Percentiles rank a stretch among this genome's conserved stretches.
phyloP scores from a whole-genome alignment of 805 yeast genomes.

The Wickerhamomyces queroliae region DNA sequence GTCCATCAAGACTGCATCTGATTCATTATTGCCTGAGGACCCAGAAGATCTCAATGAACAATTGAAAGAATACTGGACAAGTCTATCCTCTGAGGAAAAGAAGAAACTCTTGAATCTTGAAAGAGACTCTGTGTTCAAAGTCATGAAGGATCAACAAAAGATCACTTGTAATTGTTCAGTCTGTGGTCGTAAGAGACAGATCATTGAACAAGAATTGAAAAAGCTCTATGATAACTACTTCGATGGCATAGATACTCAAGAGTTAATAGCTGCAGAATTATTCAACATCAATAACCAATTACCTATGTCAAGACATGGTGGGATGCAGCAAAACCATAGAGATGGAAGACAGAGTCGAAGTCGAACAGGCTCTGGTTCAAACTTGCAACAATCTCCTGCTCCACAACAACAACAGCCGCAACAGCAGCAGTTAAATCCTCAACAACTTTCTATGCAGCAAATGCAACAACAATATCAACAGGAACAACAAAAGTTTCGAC shows the following conservation, averaged over 20 bases:
- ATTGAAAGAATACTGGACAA: slow-evolving; percentile 51
- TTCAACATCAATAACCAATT: neutral
- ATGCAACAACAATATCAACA: neutral
- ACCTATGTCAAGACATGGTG: neutral
- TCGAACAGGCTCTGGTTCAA: neutral
- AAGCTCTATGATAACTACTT: slow-evolving; percentile 65
- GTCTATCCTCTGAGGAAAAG: slow-evolving; percentile 54
- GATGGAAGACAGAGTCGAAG: neutral
- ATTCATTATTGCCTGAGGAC: slow-evolving; percentile 10
- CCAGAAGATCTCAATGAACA: slow-evolving; percentile 15
- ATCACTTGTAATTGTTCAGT: slow-evolving; percentile 63
- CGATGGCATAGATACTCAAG: slow-evolving; percentile 25
- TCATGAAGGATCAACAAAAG: slow-evolving; percentile 55
- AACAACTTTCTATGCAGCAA: neutral
- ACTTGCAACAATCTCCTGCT: neutral
- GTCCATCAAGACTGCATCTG: slow-evolving; percentile 3
- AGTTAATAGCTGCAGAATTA: slow-evolving; percentile 1
- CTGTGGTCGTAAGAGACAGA: slow-evolving; percentile 69
- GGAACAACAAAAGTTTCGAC: neutral
- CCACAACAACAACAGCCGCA: slow-evolving; percentile 1
- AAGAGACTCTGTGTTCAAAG: slow-evolving; percentile 59
- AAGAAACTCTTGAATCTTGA: slow-evolving; percentile 58
- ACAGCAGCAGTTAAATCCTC: slow-evolving; percentile 1
- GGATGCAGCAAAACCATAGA: neutral
- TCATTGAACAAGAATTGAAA: slow-evolving; percentile 74